Evolutionary conservation across 2,329 filamentous ascomycete genomes (phyloP).

Genomic region (Hypoxylon sp.): DNA sequence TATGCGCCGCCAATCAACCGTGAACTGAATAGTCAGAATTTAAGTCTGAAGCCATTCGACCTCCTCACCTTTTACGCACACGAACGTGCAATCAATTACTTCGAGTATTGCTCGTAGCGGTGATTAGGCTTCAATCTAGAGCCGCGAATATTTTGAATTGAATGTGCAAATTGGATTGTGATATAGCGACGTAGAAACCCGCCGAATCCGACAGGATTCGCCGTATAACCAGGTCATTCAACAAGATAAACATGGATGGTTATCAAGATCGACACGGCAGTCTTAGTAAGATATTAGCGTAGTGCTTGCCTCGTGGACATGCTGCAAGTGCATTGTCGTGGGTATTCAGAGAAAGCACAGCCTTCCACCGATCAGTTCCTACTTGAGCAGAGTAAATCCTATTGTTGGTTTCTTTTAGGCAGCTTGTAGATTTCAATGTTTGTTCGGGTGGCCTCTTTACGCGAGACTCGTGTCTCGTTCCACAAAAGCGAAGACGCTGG

Average conservation of each 20-base stretch:
- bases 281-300: constrained; percentile 2
- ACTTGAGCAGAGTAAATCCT: constrained; percentile 2
- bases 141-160: too few species aligned
- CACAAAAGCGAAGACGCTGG: neutral
- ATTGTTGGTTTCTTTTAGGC: neutral
- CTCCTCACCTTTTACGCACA: too few species aligned
- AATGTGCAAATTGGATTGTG: neutral
- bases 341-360: neutral
- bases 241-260: neutral
- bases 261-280: neutral
- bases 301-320: constrained; percentile 7
- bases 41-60: too few species aligned
- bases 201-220: neutral
- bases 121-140: too few species aligned
- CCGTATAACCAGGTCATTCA: neutral
- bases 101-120: too few species aligned
- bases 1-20: too few species aligned
- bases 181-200: neutral
- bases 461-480: constrained; percentile 3
- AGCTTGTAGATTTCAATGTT: neutral
- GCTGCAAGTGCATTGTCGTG: neutral
- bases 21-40: too few species aligned
- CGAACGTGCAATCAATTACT: too few species aligned
- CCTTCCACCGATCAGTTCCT: neutral
- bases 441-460: neutral